Conservation (phyloP, 495 filamentous ascomycete species). For the Evansstolkia leycettana region DNA sequence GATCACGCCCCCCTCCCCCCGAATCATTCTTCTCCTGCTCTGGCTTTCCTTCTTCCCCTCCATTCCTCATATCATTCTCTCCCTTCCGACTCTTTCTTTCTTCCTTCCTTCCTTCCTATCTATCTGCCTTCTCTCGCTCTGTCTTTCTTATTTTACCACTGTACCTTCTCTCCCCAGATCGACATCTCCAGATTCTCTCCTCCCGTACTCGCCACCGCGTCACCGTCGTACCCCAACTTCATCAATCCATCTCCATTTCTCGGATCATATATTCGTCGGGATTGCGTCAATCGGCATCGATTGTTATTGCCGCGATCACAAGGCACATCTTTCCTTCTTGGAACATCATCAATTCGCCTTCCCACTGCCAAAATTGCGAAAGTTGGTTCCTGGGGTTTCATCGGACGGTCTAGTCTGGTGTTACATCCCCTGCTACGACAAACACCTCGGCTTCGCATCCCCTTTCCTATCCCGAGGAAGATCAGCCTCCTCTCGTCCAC, state of each 20-base stretch:
- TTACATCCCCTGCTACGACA: no score
- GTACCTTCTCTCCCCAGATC: slow-evolving; percentile 20
- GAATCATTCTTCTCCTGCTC: slow-evolving; percentile 14
- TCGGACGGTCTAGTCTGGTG: no score
- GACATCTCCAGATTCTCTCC: slow-evolving; percentile 14
- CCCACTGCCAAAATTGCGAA: slow-evolving; percentile 7
- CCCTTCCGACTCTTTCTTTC: slow-evolving; percentile 7
- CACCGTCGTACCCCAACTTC: no score
- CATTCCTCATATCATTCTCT: slow-evolving; percentile 23
- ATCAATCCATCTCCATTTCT: slow-evolving; percentile 1
- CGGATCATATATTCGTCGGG: slow-evolving; percentile 4
- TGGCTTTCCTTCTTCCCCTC: slow-evolving; percentile 28
- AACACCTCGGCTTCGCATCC: no score
- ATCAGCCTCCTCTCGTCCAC: no score
- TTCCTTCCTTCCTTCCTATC: slow-evolving; percentile 11
- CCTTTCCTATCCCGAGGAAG: no score
- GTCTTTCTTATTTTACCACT: no score
- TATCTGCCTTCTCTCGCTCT: slow-evolving; percentile 11
- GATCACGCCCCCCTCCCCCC: slow-evolving; percentile 21
- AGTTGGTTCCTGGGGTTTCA: slow-evolving; percentile 5
- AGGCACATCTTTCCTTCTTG: background rate
- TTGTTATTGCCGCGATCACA: background rate
- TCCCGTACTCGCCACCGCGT: slow-evolving; percentile 2
- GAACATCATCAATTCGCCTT: slow-evolving; percentile 1
- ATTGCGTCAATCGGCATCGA: background rate